These are phyloP conservation scores for Fraxinus xanthoxyloides DNA, from an alignment of 305 asterid genomes.

Conservation along the genomic window DNA sequence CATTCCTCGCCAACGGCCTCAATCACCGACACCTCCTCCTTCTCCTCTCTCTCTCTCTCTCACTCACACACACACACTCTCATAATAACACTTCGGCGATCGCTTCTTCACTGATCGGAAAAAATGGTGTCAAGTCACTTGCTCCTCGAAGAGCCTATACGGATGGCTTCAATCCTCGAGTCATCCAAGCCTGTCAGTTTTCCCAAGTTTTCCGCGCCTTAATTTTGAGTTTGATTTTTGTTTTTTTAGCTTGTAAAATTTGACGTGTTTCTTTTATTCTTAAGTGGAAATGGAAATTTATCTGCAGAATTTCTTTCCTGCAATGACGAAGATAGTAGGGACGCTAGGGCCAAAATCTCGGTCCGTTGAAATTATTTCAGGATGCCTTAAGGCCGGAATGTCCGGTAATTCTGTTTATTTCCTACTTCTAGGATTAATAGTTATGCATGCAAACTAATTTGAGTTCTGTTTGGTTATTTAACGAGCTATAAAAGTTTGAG, in stretches of 20 bases:
- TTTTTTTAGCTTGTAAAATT: not conserved
- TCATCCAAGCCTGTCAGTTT: conserved; percentile 59
- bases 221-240: not conserved
- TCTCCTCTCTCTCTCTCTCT: too few species aligned
- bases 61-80: too few species aligned
- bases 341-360: conserved; percentile 73
- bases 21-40: not conserved
- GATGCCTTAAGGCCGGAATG: conserved; percentile 77
- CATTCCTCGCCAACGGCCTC: not conserved
- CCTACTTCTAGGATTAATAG: not conserved
- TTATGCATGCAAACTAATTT: not conserved
- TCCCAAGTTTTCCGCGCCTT: not conserved
- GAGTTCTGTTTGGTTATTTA: not conserved
- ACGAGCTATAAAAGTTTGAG: not conserved
- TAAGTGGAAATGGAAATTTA: not conserved
- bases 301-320: conserved; percentile 66
- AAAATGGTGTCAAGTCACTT: conserved; percentile 62
- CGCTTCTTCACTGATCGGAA: not conserved
- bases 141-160: conserved; percentile 65
- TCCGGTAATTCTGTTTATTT: conserved; percentile 38
- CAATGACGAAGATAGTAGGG: conserved; percentile 83
- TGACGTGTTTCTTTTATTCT: not conserved
- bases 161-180: conserved; percentile 75
- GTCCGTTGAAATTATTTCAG: conserved; percentile 64
- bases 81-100: not conserved